Percentiles rank a stretch among this genome's conserved stretches.
Conservation (phyloP, 2,329 filamentous ascomycete species). For the Aspergillaceae sp. region DNA sequence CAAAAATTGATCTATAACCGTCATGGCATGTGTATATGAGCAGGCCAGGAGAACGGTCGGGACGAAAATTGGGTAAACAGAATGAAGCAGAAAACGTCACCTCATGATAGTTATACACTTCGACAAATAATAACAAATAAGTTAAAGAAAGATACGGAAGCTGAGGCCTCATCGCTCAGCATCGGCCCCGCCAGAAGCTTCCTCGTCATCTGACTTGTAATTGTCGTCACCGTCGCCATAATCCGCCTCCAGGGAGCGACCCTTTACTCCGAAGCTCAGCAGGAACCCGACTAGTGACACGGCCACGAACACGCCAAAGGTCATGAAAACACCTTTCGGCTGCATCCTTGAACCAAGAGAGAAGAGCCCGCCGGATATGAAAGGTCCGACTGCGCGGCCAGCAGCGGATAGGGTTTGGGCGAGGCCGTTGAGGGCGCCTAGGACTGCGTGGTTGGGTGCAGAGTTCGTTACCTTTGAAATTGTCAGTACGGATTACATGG, state of each 20-base stretch:
- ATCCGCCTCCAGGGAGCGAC: conserved; percentile 51
- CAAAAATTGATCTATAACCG: no score
- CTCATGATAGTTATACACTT: no score
- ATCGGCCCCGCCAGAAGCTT: conserved; percentile 5
- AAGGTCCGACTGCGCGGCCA: conserved; percentile 78
- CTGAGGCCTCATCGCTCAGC: no score
- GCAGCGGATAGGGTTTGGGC: conserved; percentile 90
- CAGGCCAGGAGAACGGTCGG: no score
- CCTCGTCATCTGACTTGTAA: conserved; percentile 41
- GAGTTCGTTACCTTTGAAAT: conserved; percentile 74
- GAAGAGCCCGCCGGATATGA: conserved; percentile 79
- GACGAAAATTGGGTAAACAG: no score
- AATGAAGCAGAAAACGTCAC: no score
- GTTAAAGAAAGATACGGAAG: no score
- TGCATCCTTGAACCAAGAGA: conserved; percentile 63
- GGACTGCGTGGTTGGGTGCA: conserved; percentile 70
- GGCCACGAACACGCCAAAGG: conserved; percentile 81
- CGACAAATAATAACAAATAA: no score
- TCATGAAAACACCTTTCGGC: conserved; percentile 73
- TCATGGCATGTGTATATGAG: no score
- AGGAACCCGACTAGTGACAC: conserved; percentile 73
- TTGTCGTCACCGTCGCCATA: conserved; percentile 42
- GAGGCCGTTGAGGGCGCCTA: conserved; percentile 85
- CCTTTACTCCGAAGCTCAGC: conserved; percentile 68
- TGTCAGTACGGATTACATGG: neutral